Base-by-base conservation (phyloP, 768 basidiomycete genomes). In the Tulasnella sp. region DNA sequence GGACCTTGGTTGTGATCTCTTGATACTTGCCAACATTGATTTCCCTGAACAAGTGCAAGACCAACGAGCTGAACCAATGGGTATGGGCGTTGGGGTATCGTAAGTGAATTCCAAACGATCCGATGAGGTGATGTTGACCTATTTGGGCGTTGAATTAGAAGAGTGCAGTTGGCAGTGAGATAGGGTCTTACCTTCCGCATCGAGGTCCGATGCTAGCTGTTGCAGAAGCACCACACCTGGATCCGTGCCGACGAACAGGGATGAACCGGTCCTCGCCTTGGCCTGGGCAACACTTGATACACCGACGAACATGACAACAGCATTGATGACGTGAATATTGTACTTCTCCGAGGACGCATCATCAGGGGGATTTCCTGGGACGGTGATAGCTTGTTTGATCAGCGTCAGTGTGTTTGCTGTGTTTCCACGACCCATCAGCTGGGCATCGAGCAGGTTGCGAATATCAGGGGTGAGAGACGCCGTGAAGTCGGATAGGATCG, bases 11-110 rank as follows among this genome's bases (percentile, higher is more conserved):
- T 82, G 91, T 85, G 75, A 93, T 86, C 79, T 95, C 92, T 77
- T 87, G 85, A 83, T 91, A 89, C 59, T 85, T 86, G 72, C 91
- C 90, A 74, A 88, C 87, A 77, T 88, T 87, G 74, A 91, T 85
- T 78, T 94, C 91, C 66, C 83, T 77, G 83, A 98, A 98, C 59
- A 96, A 86, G 79, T 94, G 87, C 68, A 98, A 86, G 69, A 98
- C 83, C 75, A 98, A 85, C 62, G 89, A 91, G 79, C 90, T 92
- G 85, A 96, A 98, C 94, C 95, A 99, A 80, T 94, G 91, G 66
- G 96, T 99, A 84, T 99, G 97, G 11, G 95, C 92, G 77, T 95
- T 97, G 37, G 97, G 96, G 84, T 96, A 98, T 77, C 97, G 92
- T 75, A 99, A 83, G 79, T 98, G 96, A 76, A 95, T 86, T 59